A percentile compares a stretch with the other conserved stretches of the same genome.
These are phyloP conservation scores for Marasmius sp. DNA, from an alignment of 1,284 basidiomycete genomes.

Conservation along the genomic window DNA sequence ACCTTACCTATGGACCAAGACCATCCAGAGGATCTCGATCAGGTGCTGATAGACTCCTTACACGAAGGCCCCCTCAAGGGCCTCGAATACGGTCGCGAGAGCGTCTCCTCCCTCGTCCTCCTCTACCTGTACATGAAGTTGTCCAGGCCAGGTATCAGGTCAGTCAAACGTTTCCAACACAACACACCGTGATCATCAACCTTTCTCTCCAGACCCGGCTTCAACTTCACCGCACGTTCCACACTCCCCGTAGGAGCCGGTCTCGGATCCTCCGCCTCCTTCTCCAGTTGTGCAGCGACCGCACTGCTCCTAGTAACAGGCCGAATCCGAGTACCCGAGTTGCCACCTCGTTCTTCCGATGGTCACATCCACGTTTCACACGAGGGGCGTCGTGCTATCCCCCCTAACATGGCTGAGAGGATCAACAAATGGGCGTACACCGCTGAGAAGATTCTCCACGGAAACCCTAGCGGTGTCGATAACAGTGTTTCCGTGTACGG, in stretches of 20 bases:
- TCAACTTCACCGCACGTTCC: conserved; percentile 84
- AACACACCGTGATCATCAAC: neutral
- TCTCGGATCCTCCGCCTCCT: conserved; percentile 95
- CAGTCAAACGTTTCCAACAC: conserved; percentile 21
- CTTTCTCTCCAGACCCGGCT: conserved; percentile 51
- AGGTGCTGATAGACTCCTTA: conserved; percentile 70
- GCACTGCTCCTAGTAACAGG: conserved; percentile 75
- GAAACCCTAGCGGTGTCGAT: conserved; percentile 97
- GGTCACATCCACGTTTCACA: conserved; percentile 64
- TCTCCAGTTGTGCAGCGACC: conserved; percentile 85
- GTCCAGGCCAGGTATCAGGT: conserved; percentile 55
- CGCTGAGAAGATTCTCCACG: conserved; percentile 95
- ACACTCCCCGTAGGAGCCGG: conserved; percentile 99
- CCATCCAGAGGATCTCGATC: conserved; percentile 71
- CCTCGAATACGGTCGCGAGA: conserved; percentile 49
- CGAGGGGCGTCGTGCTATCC: conserved; percentile 63
- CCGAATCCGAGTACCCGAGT: conserved; percentile 55
- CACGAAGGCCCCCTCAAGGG: conserved; percentile 49
- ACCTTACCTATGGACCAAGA: conserved; percentile 50
- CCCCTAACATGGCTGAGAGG: conserved; percentile 62
- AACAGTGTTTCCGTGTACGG: conserved; percentile 94
- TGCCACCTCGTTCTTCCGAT: conserved; percentile 46
- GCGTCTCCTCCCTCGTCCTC: conserved; percentile 80
- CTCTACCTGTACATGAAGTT: conserved; percentile 93
- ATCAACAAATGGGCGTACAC: conserved; percentile 95